Conservation (phyloP, 176 grass and related monocot species). For the Panicum miliaceum region DNA sequence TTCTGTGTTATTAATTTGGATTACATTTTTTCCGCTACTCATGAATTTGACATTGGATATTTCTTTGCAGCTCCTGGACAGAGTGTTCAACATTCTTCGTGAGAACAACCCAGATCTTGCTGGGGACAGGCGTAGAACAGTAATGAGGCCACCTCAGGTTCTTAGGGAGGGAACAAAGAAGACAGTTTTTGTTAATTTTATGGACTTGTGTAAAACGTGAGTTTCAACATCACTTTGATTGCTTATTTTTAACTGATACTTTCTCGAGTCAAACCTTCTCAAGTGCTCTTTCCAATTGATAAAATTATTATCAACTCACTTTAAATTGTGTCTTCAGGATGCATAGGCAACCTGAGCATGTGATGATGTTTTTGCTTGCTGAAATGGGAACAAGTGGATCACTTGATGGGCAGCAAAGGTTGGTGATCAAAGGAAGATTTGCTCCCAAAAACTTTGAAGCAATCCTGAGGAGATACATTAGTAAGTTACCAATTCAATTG, state of each 20-base stretch:
- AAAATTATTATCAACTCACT: not conserved
- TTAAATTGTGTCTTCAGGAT: slow-evolving; percentile 59
- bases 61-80: slow-evolving; percentile 69
- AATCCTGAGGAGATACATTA: slow-evolving; percentile 82
- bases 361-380: slow-evolving; percentile 88
- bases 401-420: slow-evolving; percentile 86
- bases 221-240: not conserved
- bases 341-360: slow-evolving; percentile 92
- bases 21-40: not conserved
- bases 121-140: slow-evolving; percentile 62
- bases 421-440: slow-evolving; percentile 92
- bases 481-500: slow-evolving; percentile 42
- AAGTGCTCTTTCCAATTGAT: not conserved
- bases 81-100: slow-evolving; percentile 75
- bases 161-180: slow-evolving; percentile 92
- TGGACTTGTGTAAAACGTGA: slow-evolving; percentile 82
- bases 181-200: slow-evolving; percentile 95
- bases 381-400: slow-evolving; percentile 89
- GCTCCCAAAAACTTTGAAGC: slow-evolving; percentile 72
- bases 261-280: not conserved
- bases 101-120: slow-evolving; percentile 92
- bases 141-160: slow-evolving; percentile 82
- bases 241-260: not conserved
- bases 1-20: not conserved
- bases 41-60: slow-evolving; percentile 1